A percentile compares a stretch with the other conserved stretches of the same genome.
phyloP scores from a whole-genome alignment of 495 filamentous ascomycete species.

The Neurospora sp. region DNA sequence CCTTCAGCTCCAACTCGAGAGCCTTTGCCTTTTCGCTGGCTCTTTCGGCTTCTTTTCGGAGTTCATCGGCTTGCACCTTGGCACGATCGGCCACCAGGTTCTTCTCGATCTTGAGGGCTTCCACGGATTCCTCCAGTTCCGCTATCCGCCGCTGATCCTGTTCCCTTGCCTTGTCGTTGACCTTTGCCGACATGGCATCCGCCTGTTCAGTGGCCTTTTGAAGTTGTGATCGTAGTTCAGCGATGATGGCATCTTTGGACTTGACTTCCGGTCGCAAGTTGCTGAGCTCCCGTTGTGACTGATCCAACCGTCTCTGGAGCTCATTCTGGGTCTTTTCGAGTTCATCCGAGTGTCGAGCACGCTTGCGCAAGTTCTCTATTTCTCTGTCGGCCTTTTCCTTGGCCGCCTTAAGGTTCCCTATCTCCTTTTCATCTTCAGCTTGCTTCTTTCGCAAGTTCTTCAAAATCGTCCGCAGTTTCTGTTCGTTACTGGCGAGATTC shows the following conservation, averaged over 20 bases:
- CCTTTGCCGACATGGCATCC: constrained; percentile 54
- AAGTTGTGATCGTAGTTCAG: constrained; percentile 60
- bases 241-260: constrained; percentile 53
- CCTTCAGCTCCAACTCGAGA: constrained; percentile 69
- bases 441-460: constrained; percentile 66
- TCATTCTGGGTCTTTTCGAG: constrained; percentile 58
- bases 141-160: constrained; percentile 53
- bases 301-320: constrained; percentile 51
- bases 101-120: constrained; percentile 65
- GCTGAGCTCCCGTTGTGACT: constrained; percentile 60
- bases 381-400: constrained; percentile 61
- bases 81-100: constrained; percentile 59
- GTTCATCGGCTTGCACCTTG: constrained; percentile 55
- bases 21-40: constrained; percentile 62
- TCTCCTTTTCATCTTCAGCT: constrained; percentile 53
- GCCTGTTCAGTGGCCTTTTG: constrained; percentile 57
- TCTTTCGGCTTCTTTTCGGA: constrained; percentile 62
- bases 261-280: constrained; percentile 54
- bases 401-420: constrained; percentile 49
- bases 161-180: constrained; percentile 57
- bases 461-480: constrained; percentile 70
- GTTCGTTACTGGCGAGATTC: constrained; percentile 73
- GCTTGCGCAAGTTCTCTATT: constrained; percentile 44
- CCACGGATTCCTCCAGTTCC: constrained; percentile 65
- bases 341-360: constrained; percentile 53